A percentile compares a stretch with the other conserved stretches of the same genome.
These are phyloP conservation scores for Botryococcus braunii DNA, from an alignment of 163 green algal species.

Conservation along the genomic window DNA sequence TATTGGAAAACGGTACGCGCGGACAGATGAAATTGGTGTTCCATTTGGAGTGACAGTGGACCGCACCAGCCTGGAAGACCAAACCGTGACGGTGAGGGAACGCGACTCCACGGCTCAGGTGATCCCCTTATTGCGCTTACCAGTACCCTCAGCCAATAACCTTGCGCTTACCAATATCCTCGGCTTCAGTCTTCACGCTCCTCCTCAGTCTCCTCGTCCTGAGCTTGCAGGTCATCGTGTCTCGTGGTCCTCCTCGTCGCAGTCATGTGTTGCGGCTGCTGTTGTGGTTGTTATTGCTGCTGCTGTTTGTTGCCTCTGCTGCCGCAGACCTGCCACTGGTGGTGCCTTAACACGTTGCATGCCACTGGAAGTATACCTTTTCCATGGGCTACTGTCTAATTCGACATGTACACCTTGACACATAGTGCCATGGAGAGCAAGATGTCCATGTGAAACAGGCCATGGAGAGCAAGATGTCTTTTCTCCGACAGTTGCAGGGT, in stretches of 20 bases:
- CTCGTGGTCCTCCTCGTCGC: background rate
- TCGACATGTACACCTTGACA: too few species aligned
- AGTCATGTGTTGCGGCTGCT: background rate
- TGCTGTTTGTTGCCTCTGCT: background rate
- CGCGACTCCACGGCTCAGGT: constrained; percentile 79
- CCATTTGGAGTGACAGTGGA: constrained; percentile 96
- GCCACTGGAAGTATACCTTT: background rate
- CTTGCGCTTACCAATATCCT: background rate
- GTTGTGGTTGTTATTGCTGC: background rate
- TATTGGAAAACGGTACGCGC: constrained; percentile 95
- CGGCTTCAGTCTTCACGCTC: background rate
- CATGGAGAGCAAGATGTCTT: too few species aligned
- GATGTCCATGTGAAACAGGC: too few species aligned
- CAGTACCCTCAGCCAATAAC: background rate
- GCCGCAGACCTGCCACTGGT: background rate
- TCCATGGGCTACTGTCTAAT: too few species aligned
- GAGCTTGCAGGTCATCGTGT: background rate
- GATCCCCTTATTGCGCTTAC: background rate
- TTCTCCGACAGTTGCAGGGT: too few species aligned
- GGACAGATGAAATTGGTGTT: constrained; percentile 96
- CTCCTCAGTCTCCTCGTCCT: background rate
- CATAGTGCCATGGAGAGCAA: too few species aligned
- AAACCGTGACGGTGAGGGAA: constrained; percentile 91
- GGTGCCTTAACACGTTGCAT: background rate
- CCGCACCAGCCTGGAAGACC: constrained; percentile 54